Base-by-base conservation (phyloP, 495 filamentous ascomycete species). In the Daldinia grandis region DNA sequence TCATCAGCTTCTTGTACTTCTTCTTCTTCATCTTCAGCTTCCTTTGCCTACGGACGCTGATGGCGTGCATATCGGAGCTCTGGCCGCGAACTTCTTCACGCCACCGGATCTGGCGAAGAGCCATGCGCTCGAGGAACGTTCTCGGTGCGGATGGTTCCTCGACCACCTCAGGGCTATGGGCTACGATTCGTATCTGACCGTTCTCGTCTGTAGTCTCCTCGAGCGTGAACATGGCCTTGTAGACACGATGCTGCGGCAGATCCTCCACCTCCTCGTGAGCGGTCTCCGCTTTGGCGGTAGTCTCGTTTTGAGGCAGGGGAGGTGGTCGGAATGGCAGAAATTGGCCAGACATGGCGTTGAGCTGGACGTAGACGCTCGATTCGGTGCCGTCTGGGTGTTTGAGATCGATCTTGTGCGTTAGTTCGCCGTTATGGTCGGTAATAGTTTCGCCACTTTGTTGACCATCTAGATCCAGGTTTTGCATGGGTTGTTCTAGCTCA, bases 21-120 rank as follows among this genome's bases (percentile, higher is more conserved):
- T 98, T 94, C 86, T 98, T 99, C 92, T 99, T 99, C 94, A 99
- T 99, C 88, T 95, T 97, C 78, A 94, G 81, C 81, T 92, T 93
- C 75, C 93, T 85, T 68, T 93, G 91, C 80, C 96, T 86, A 81
- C 89, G 91, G 64, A 97, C 95, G 79, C 92, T 95, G 73, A 99
- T 91, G 17, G 89, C 83, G 30, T 87, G 81, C 84, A 86, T 84
- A 71, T 81, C 80, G 25, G 74, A 76, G 40, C 72, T 71, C 56
- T 80, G 78, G 30, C 76, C 71, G 25, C 78, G 78, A 14, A 78
- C 74, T 17, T 79, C 79, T 33, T 85, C 82, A 58, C 86, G 83
- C 68, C 76, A 81, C 19, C 80, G 80, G 58, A 83, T 71, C 73
- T 87, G 81, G 62, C 85, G 81, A 64, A 74, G 57, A 15, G 77